Base-by-base conservation (phyloP, 495 filamentous ascomycete genomes). In the Penicillium silybi region DNA sequence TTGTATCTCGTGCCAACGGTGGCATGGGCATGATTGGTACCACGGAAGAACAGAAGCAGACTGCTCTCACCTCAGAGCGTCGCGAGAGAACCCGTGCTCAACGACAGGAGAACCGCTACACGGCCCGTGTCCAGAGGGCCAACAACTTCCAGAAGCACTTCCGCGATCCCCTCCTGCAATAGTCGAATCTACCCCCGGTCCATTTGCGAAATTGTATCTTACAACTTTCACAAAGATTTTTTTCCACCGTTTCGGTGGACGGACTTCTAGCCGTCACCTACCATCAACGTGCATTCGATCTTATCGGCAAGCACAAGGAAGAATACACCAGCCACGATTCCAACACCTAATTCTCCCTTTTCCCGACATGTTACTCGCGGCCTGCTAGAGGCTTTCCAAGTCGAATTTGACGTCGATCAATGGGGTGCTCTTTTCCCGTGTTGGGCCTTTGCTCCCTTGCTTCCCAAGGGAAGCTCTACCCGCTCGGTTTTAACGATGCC, bases 131-230 rank as follows among this genome's bases (percentile, higher is more conserved):
- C 54, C 79, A 91, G 55, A 80, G 78, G 70, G 71, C 74, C 52
- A 71, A 65, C 46, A 92, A 92, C 65, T 74, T 66, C 66, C 88
- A 92, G 65, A 89, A 90, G 67, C 87, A 91, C 67, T 92, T 80
- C 79, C 70, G 88, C 58, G 74, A 77, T 58, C 72, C 74, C 19
- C 71, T 77, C 44, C 59, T 77, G 46, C 74, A 77, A 59, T 77
- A 62, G 72, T 70, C 41, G 44, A 10, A 11, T 25, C 51, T 23
- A 41, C 37, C 3, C 3, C 17, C 7, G 37, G 29, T 32, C 8
- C 9, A 32, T 32, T 32, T 32, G 29, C 29, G 29, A 32, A 32
- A 32, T 32, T 8, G 29, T 11, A 13, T 15, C 11, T 13, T 32
- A 11, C 11, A 13, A 8, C 11, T 32, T 13, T 32, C 10, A 32